Evolutionary conservation across 73 alveolate genomes (phyloP).

Genomic region (Uronychia binucleata): DNA sequence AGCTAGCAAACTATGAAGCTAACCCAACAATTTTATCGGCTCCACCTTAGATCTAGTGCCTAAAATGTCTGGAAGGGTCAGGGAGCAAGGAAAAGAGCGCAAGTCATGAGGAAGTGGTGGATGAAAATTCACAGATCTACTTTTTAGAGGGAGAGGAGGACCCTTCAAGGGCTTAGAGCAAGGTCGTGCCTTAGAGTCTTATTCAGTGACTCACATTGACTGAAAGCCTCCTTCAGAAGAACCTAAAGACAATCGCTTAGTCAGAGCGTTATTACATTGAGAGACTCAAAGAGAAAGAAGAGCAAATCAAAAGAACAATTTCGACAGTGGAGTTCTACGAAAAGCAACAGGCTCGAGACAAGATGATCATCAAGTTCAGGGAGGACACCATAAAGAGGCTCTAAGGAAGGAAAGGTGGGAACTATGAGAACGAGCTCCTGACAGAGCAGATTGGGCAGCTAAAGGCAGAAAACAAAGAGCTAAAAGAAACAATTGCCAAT

Average conservation of each 20-base stretch:
- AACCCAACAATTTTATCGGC: too few species aligned
- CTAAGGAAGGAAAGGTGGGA: conserved; percentile 5
- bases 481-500: conserved; percentile 29
- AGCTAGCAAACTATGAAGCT: too few species aligned
- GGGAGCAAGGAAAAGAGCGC: too few species aligned
- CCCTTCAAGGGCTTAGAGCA: too few species aligned
- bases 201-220: not conserved
- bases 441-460: conserved; percentile 5
- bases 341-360: conserved; percentile 50
- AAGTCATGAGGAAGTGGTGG: too few species aligned
- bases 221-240: conserved; percentile 9
- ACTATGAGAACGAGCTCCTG: conserved; percentile 7
- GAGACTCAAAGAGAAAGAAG: not conserved
- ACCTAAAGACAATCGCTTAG: not conserved
- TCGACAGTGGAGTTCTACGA: conserved; percentile 48
- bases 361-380: conserved; percentile 67
- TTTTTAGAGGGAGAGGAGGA: too few species aligned
- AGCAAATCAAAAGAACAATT: not conserved
- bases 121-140: too few species aligned
- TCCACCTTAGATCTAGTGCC: too few species aligned
- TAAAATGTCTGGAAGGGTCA: too few species aligned
- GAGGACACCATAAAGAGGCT: conserved; percentile 33
- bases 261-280: not conserved
- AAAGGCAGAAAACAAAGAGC: conserved; percentile 4
- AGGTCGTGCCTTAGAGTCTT: not conserved